These are phyloP conservation scores for Bacidia gigantensis DNA, from an alignment of 495 filamentous ascomycete species.

Conservation along the genomic window DNA sequence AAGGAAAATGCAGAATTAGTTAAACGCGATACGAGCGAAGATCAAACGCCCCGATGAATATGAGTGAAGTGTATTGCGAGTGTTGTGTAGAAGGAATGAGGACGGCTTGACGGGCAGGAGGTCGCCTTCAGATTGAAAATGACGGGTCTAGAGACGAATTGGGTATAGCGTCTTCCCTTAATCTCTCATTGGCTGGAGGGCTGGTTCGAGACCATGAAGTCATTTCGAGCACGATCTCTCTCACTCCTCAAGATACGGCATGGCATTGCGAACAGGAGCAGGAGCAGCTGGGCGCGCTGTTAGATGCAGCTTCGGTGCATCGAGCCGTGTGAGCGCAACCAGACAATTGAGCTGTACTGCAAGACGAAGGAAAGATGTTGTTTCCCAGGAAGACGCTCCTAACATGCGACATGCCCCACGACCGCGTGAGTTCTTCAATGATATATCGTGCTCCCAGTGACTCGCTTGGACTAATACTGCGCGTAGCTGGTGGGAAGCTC, in stretches of 20 bases:
- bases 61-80: background rate
- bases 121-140: background rate
- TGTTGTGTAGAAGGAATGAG: background rate
- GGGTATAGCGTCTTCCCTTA: background rate
- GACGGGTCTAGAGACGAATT: background rate
- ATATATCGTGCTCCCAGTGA: background rate
- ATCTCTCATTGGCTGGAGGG: background rate
- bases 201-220: background rate
- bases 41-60: background rate
- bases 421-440: conserved; percentile 40
- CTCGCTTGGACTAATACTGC: conserved; percentile 14
- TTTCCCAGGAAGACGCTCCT: conserved; percentile 28
- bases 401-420: conserved; percentile 56
- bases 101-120: background rate
- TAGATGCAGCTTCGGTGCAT: background rate
- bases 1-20: conserved; percentile 3
- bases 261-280: background rate
- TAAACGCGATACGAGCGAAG: background rate
- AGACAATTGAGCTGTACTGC: conserved; percentile 17
- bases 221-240: background rate
- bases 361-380: conserved; percentile 21
- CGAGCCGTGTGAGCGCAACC: background rate
- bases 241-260: background rate
- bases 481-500: conserved; percentile 47
- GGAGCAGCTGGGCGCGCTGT: background rate